Evolutionary conservation across 768 basidiomycete genomes (phyloP), one percentile per base, ranked within the genome.

Genomic region (Auricularia cornea): DNA sequence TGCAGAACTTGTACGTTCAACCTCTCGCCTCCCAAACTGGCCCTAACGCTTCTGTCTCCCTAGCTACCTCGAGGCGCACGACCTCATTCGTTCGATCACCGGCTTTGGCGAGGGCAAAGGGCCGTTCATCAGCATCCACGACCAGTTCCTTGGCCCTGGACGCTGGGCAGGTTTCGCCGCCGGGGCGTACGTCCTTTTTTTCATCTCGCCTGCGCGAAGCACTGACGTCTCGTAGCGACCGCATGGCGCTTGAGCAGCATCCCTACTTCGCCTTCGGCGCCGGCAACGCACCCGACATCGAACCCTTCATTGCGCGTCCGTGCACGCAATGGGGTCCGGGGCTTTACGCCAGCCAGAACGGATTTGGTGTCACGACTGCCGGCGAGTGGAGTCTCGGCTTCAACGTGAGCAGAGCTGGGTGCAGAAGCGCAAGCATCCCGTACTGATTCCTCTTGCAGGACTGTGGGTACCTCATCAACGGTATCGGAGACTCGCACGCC

Each of bases 381-480:
- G 93, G 90, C 54, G 93, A 95, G 73, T 93, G 88, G 73, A 83
- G 87, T 60, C 79, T 79, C 2, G 87, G 84, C 6, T 80, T 78
- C 68, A 91, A 88, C 69, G 79, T 48, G 20, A 5, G 20, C 23
- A 18, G 44, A 20, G 44, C 6, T 23, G 20, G 5, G 23, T 48
- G 20, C 11, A 18, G n/a, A n/a, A n/a, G n/a, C n/a, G n/a, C n/a
- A n/a, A n/a, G n/a, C n/a, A 48, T 23, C 20, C 16, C 12, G 10
- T 23, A 18, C 11, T 48, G 20, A 6, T 5, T 48, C 12, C 16
- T 38, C 10, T 48, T 20, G 44, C 54, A 57, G 54, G 91, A 92
- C 72, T 92, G 90, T 69, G 89, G 89, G 4, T 71, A 86, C 59
- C 92, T 77, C 76, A 81, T 92, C 59, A 92, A 92, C 67, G 90